A percentile compares a stretch with the other conserved stretches of the same genome.
Conservation (phyloP, 169 alveolate species). For the Plasmodium vinckei region DNA sequence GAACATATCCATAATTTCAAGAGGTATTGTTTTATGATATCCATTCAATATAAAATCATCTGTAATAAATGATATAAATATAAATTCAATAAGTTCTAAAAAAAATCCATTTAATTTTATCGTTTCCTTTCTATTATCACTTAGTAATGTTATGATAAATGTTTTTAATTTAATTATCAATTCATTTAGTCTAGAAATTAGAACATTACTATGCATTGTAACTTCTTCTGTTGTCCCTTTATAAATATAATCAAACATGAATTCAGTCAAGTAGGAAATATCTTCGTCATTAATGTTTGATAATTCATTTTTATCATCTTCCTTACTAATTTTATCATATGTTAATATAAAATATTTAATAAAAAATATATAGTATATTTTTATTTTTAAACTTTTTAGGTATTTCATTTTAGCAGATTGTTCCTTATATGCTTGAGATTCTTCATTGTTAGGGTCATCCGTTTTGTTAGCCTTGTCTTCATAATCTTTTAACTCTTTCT, state of each 20-base stretch:
- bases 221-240: neutral
- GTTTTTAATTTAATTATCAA: no score
- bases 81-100: constrained; percentile 44
- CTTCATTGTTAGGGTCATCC: neutral
- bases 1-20: constrained; percentile 6
- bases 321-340: constrained; percentile 7
- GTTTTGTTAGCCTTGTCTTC: neutral
- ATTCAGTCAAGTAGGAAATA: neutral
- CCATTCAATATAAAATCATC: no score
- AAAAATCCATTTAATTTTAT: constrained; percentile 17
- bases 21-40: no score
- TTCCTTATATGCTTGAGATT: neutral
- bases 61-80: constrained; percentile 35
- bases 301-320: constrained; percentile 1
- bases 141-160: no score
- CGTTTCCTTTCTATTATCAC: neutral
- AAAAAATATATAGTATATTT: constrained; percentile 34
- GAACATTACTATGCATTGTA: no score
- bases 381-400: constrained; percentile 4
- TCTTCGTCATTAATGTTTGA: constrained; percentile 8
- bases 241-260: neutral
- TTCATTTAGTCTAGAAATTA: no score
- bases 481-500: neutral
- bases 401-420: neutral
- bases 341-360: constrained; percentile 31